These are phyloP conservation scores for Ceratocystis albifundus DNA, from an alignment of 2,329 filamentous ascomycete species.

Conservation along the genomic window DNA sequence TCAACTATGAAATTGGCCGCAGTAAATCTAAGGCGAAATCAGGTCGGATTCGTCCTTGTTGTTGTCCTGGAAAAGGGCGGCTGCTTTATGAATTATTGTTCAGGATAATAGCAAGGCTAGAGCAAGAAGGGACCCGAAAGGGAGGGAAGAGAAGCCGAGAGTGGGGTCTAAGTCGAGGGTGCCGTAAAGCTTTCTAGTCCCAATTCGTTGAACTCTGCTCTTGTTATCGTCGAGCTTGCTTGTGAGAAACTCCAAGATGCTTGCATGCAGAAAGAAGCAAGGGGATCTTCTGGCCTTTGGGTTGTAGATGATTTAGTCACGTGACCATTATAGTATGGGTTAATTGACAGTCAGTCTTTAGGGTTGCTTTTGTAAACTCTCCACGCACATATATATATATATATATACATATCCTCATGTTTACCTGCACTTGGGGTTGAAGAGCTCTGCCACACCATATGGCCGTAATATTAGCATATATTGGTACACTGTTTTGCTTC, in stretches of 20 bases:
- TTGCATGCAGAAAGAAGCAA: not conserved
- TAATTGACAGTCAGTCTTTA: not conserved
- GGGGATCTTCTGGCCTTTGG: not conserved
- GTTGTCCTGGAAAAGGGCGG: too few species aligned
- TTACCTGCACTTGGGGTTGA: too few species aligned
- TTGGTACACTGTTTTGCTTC: not conserved
- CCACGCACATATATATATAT: too few species aligned
- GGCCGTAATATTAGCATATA: not conserved
- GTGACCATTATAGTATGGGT: not conserved
- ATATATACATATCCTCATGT: too few species aligned
- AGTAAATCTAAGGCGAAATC: too few species aligned
- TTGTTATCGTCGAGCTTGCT: not conserved
- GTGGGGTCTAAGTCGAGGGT: not conserved
- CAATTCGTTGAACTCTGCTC: not conserved
- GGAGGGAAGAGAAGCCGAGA: not conserved
- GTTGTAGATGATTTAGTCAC: not conserved
- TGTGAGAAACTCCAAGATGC: conserved; percentile 2
- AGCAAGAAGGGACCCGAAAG: too few species aligned
- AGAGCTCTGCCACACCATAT: not conserved
- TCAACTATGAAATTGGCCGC: not conserved
- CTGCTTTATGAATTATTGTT: too few species aligned
- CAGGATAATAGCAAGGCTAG: too few species aligned
- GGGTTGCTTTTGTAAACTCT: not conserved
- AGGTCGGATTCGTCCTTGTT: too few species aligned
- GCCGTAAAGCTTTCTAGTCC: not conserved